Conservation (phyloP, 2,329 filamentous ascomycete genomes). For the Trichoderma sp. region DNA sequence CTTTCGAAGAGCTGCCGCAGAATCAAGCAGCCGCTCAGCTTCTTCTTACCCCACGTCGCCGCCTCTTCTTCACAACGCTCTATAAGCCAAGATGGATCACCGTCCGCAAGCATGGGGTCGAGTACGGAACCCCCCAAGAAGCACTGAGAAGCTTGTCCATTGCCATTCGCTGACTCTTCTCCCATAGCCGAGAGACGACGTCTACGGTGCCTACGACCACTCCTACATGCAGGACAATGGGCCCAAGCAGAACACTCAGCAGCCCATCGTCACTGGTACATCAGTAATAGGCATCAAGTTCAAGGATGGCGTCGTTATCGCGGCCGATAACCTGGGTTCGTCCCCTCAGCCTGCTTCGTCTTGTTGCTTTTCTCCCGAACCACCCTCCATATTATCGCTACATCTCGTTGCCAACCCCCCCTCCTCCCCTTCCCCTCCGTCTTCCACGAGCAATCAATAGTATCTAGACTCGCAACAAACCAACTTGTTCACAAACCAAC, state of each 20-base stretch:
- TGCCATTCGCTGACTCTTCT: neutral
- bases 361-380: neutral
- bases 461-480: neutral
- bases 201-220: slow-evolving; percentile 90
- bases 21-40: slow-evolving; percentile 3
- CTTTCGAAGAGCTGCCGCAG: neutral
- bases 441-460: neutral
- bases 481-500: neutral
- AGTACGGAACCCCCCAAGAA: slow-evolving; percentile 45
- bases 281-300: slow-evolving; percentile 95
- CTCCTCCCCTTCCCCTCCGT: neutral
- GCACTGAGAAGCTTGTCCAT: no score
- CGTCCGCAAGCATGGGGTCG: slow-evolving; percentile 70
- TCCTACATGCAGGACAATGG: slow-evolving; percentile 71
- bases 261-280: slow-evolving; percentile 91
- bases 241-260: slow-evolving; percentile 84
- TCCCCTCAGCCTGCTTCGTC: neutral
- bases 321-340: slow-evolving; percentile 91
- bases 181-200: slow-evolving; percentile 84
- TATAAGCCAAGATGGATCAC: slow-evolving; percentile 57
- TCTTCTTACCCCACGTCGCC: slow-evolving; percentile 14
- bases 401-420: neutral
- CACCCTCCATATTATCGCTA: neutral
- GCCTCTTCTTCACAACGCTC: slow-evolving; percentile 17
- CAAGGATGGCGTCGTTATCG: slow-evolving; percentile 93